phyloP scores from a whole-genome alignment of 1,284 basidiomycete species.

The Ustilago hordei region DNA sequence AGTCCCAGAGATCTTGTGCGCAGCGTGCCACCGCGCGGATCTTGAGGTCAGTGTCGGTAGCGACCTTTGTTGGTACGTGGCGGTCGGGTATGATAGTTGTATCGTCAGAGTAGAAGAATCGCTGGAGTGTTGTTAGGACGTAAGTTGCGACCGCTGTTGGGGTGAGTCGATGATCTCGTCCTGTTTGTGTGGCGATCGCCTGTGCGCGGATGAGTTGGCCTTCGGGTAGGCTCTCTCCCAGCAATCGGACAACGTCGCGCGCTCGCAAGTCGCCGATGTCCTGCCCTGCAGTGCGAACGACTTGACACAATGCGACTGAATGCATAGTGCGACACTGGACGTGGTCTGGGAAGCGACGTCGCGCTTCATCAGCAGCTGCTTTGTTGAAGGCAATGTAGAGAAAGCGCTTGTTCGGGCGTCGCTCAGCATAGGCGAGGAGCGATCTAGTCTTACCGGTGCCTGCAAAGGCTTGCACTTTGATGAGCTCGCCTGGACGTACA shows the following conservation, averaged over 20 bases:
- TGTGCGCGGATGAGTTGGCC: conserved; percentile 37
- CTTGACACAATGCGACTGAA: conserved; percentile 56
- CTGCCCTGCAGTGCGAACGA: conserved; percentile 47
- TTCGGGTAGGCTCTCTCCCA: conserved; percentile 49
- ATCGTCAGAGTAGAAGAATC: conserved; percentile 61
- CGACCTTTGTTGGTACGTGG: conserved; percentile 55
- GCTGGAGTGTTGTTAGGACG: conserved; percentile 56
- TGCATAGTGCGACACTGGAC: conserved; percentile 66
- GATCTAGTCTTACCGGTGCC: conserved; percentile 65
- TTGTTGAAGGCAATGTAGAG: conserved; percentile 66
- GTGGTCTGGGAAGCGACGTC: conserved; percentile 52
- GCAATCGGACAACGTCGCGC: conserved; percentile 53
- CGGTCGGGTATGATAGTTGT: conserved; percentile 38
- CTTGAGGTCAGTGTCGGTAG: conserved; percentile 54
- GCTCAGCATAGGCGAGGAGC: conserved; percentile 56
- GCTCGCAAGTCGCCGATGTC: conserved; percentile 54
- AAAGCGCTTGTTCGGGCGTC: conserved; percentile 53
- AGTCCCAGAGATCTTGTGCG: conserved; percentile 56
- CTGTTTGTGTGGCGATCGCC: conserved; percentile 32
- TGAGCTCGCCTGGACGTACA: conserved; percentile 51
- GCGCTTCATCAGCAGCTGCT: conserved; percentile 56
- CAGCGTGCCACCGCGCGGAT: conserved; percentile 40
- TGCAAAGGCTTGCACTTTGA: conserved; percentile 64
- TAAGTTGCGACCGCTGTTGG: conserved; percentile 62
- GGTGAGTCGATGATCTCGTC: conserved; percentile 45